Evolutionary conservation across 345 rosid species (phyloP), one percentile per base, ranked within the genome.

Genomic region (Citrus mangshanensis): DNA sequence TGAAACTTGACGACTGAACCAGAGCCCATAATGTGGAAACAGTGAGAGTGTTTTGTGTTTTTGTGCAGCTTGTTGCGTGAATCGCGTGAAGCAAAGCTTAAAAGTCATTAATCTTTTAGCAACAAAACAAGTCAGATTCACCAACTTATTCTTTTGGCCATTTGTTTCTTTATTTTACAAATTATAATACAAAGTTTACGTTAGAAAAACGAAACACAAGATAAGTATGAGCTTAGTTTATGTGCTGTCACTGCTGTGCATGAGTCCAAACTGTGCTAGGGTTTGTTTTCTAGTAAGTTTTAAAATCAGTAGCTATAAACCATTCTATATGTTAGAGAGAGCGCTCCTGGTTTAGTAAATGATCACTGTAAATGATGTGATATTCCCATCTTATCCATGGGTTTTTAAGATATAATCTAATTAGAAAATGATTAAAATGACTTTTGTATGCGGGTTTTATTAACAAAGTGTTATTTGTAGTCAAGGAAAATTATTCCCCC

Each of bases 121-220:
- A 67, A 27, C 38, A 38, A 56, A 51, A 62, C 58, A 78, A 46
- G 21, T 25, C 3, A 46, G 56, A 13, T 27, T 38, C 58, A 69
- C 58, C 56, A 69, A 69, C 55, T 51, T 14, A 21, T 55, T 79
- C 16, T 27, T 55, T 79, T 72, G 72, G 55, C 42, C 24, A 32
- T 64, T 65, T 65, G 38, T 7, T 34, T 34, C 12, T 35, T 34
- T 62, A 1, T 62, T 34, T 18, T 4, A 19, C 58, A 51, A 51
- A 51, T 51, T 51, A 51, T 51, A 16, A 42, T 10, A 42, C 49
- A 19, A 63, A 18, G 38, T 32, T 32, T 30, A 32, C 40, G 40
- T 64, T 64, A 6, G n/a, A 32, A 59, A 59, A 59, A 59, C 22
- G 22, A 35, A 9, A 3, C 70, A 66, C 14, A 21, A 34, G 25